phyloP scores from a whole-genome alignment of 768 basidiomycete species.

The Arthromyces matolae region DNA sequence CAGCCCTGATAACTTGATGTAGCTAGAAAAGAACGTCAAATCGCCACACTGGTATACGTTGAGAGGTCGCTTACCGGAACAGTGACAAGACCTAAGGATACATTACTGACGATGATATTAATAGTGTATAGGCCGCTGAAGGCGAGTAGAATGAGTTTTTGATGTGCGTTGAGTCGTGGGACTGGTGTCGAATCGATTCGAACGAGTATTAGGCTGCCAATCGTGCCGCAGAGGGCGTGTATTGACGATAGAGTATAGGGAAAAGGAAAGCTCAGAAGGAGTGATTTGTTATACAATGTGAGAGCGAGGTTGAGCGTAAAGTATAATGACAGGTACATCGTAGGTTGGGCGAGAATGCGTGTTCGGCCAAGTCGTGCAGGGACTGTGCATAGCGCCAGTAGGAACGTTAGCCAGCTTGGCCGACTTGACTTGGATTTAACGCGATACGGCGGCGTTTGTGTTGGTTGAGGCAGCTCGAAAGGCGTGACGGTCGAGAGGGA shows the following conservation, averaged over 20 bases:
- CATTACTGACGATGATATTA: constrained; percentile 93
- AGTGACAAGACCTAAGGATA: constrained; percentile 84
- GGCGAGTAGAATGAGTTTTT: constrained; percentile 63
- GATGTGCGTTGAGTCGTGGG: constrained; percentile 38
- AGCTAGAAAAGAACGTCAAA: constrained; percentile 50
- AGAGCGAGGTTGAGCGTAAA: constrained; percentile 89
- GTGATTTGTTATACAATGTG: constrained; percentile 93
- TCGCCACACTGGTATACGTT: background rate
- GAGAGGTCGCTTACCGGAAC: constrained; percentile 64
- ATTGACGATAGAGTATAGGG: constrained; percentile 94
- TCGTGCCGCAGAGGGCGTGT: constrained; percentile 81
- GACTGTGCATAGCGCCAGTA: too few species aligned
- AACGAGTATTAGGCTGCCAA: constrained; percentile 72
- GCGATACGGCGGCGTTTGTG: constrained; percentile 13
- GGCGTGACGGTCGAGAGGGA: background rate
- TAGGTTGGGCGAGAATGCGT: constrained; percentile 12
- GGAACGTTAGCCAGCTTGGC: constrained; percentile 9
- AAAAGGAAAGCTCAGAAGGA: constrained; percentile 90
- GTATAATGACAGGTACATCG: constrained; percentile 57
- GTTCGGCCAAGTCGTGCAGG: constrained; percentile 6
- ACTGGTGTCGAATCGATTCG: constrained; percentile 23
- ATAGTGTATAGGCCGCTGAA: constrained; percentile 91
- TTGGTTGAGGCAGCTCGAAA: constrained; percentile 17
- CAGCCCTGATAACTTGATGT: constrained; percentile 93
- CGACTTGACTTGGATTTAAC: constrained; percentile 8